These are phyloP conservation scores for Suillus placidus DNA, from an alignment of 768 basidiomycete genomes.

Conservation along the genomic window DNA sequence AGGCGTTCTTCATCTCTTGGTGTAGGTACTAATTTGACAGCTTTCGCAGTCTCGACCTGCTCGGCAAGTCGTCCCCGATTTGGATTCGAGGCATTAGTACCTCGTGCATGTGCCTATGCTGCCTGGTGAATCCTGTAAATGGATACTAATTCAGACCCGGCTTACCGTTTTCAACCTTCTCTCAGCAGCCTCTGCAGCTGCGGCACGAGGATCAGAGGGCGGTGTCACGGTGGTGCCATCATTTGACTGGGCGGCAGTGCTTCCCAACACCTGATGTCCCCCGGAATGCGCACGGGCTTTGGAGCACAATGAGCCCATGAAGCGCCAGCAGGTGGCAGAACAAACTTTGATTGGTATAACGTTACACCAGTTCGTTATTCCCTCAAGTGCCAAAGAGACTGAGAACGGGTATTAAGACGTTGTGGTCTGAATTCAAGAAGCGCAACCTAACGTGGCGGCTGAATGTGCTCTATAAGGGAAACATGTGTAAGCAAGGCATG, in stretches of 20 bases:
- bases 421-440: constrained; percentile 9
- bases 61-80: constrained; percentile 47
- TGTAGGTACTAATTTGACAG: constrained; percentile 39
- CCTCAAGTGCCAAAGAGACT: constrained; percentile 7
- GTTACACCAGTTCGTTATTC: neutral
- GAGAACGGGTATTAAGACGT: constrained; percentile 6
- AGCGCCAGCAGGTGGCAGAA: neutral
- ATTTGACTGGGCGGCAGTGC: constrained; percentile 32
- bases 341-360: neutral
- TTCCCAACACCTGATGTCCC: constrained; percentile 54
- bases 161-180: constrained; percentile 59
- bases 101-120: constrained; percentile 44
- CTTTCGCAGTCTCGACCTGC: constrained; percentile 43
- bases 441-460: neutral
- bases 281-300: constrained; percentile 45
- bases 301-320: constrained; percentile 64
- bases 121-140: constrained; percentile 27
- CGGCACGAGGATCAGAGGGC: constrained; percentile 47
- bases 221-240: constrained; percentile 26
- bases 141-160: constrained; percentile 18
- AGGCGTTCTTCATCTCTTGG: constrained; percentile 42
- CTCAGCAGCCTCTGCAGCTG: constrained; percentile 67
- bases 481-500: constrained; percentile 1
- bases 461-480: neutral
- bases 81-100: constrained; percentile 46